Conservation (phyloP, 805 yeast species). For the Myxozyma nipponensis region DNA sequence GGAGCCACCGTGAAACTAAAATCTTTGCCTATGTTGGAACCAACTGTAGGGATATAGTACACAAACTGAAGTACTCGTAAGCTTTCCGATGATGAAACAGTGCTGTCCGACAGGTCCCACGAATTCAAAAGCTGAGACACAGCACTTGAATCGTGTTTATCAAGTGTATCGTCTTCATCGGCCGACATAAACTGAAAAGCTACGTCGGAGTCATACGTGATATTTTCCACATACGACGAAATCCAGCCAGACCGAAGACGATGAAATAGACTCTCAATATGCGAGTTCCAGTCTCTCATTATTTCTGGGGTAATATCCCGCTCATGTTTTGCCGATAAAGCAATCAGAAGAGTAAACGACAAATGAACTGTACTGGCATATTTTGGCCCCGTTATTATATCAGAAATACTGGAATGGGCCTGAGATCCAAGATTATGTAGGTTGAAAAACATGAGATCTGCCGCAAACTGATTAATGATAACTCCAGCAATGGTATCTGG, state of each 20-base stretch:
- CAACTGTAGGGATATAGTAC: conserved; percentile 8
- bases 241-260: conserved; percentile 5
- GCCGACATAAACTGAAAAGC: conserved; percentile 16
- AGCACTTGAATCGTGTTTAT: not conserved
- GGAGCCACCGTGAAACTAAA: conserved; percentile 55
- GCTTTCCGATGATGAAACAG: conserved; percentile 1
- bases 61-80: conserved; percentile 18
- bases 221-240: not conserved
- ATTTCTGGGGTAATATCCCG: not conserved
- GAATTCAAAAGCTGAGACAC: conserved; percentile 13
- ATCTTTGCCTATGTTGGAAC: not conserved
- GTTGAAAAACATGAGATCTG: conserved; percentile 16
- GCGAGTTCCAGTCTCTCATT: conserved; percentile 4
- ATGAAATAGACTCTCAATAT: conserved; percentile 1
- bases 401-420: not conserved
- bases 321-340: not conserved
- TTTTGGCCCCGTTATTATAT: conserved; percentile 3
- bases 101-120: conserved; percentile 13
- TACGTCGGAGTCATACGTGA: conserved; percentile 20
- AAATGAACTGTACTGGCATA: conserved; percentile 17
- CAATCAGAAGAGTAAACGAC: conserved; percentile 20
- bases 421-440: conserved; percentile 11
- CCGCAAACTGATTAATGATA: conserved; percentile 8
- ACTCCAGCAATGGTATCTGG: conserved; percentile 2
- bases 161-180: not conserved